These are phyloP conservation scores for Tricharina praecox DNA, from an alignment of 495 filamentous ascomycete species.

Conservation along the genomic window DNA sequence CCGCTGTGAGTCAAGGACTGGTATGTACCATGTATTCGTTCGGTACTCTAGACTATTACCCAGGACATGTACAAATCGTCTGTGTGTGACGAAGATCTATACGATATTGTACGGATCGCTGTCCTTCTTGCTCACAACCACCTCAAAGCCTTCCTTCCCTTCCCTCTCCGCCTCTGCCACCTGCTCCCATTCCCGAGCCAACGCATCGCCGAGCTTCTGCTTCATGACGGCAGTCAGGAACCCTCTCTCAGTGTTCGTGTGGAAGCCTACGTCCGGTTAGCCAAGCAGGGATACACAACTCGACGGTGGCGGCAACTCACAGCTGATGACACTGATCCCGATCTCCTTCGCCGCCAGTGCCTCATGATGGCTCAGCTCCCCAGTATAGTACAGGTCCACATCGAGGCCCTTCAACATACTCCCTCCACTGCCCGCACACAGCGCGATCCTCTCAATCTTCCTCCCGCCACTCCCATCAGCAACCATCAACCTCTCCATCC, in stretches of 20 bases:
- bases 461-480: slow-evolving; percentile 2
- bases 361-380: slow-evolving; percentile 85
- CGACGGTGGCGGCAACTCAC: slow-evolving; percentile 1
- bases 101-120: slow-evolving; percentile 62
- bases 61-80: neutral
- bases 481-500: slow-evolving; percentile 19
- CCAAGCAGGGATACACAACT: neutral
- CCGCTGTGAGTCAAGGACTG: too few relatives aligned
- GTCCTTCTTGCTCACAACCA: slow-evolving; percentile 63
- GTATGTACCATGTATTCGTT: too few relatives aligned
- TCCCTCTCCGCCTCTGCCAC: slow-evolving; percentile 30
- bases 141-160: slow-evolving; percentile 33
- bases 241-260: slow-evolving; percentile 77
- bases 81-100: too few relatives aligned
- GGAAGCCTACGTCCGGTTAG: slow-evolving; percentile 40
- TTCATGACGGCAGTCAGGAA: slow-evolving; percentile 59
- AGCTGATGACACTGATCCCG: slow-evolving; percentile 66
- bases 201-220: slow-evolving; percentile 38
- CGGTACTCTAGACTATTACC: too few relatives aligned
- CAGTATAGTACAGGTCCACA: slow-evolving; percentile 70
- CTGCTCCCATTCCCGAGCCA: slow-evolving; percentile 39
- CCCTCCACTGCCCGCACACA: slow-evolving; percentile 76
- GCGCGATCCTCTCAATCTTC: slow-evolving; percentile 22
- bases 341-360: slow-evolving; percentile 69
- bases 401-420: slow-evolving; percentile 50